A percentile compares a stretch with the other conserved stretches of the same genome.
Conservation (phyloP, 116 monocot genomes). For the Trichopus zeylanicus region DNA sequence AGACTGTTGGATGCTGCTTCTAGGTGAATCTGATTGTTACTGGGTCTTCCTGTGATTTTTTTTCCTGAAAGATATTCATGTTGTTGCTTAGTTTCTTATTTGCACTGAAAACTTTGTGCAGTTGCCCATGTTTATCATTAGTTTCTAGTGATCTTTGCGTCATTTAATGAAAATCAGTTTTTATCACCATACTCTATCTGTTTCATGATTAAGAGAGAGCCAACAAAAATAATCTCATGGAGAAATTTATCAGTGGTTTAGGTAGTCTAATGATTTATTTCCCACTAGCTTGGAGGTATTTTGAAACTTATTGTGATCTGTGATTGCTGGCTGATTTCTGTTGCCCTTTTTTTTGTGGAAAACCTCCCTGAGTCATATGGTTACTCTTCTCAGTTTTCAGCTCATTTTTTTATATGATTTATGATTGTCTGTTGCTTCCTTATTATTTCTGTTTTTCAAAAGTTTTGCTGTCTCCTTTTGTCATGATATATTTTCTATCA, state of each 20-base stretch:
- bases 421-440: background rate
- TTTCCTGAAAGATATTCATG: conserved; percentile 1
- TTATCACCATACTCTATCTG: background rate
- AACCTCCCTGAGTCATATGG: no score
- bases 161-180: background rate
- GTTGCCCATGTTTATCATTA: background rate
- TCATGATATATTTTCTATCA: background rate
- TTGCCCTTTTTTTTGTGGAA: no score
- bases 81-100: background rate
- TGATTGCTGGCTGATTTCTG: no score
- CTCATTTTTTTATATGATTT: background rate
- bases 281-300: no score
- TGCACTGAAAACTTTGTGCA: background rate
- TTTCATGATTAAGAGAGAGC: background rate
- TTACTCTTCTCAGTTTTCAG: background rate
- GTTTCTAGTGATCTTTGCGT: background rate
- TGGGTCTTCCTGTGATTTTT: background rate
- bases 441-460: background rate
- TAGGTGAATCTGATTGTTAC: conserved; percentile 34
- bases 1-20: conserved; percentile 83
- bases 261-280: no score
- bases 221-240: no score
- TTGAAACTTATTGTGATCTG: no score
- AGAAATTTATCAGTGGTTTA: no score
- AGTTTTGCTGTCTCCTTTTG: background rate